Conservation (phyloP, 495 filamentous ascomycete genomes). For the Xylaria intraflava region DNA sequence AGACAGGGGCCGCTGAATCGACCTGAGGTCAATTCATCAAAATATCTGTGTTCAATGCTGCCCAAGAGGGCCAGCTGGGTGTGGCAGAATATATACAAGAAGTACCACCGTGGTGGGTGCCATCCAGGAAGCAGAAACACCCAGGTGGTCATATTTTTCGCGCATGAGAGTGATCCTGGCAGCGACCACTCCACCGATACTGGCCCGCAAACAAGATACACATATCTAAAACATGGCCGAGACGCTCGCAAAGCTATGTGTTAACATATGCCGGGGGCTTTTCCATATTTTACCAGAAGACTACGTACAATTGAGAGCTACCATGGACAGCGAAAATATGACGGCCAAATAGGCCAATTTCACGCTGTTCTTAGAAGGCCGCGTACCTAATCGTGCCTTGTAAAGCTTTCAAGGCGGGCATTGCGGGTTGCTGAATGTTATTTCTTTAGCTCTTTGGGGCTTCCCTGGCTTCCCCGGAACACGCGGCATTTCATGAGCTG, state of each 20-base stretch:
- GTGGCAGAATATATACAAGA: neutral
- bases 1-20: slow-evolving; percentile 4
- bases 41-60: neutral
- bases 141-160: neutral
- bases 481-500: neutral
- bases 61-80: neutral
- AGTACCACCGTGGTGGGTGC: neutral
- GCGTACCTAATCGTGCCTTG: neutral
- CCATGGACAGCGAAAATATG: neutral
- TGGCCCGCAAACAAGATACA: neutral
- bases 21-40: neutral
- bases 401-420: neutral
- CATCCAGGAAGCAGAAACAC: neutral
- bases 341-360: neutral
- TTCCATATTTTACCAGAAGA: neutral
- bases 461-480: neutral
- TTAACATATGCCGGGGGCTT: neutral
- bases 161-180: neutral
- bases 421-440: neutral
- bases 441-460: neutral
- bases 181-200: neutral
- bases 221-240: neutral
- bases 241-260: neutral
- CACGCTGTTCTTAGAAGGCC: neutral
- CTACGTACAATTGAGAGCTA: neutral